A percentile compares a stretch with the other conserved stretches of the same genome.
These are phyloP conservation scores for Protomyces pachydermus DNA, from an alignment of 1,139 yeast species.

Conservation along the genomic window DNA sequence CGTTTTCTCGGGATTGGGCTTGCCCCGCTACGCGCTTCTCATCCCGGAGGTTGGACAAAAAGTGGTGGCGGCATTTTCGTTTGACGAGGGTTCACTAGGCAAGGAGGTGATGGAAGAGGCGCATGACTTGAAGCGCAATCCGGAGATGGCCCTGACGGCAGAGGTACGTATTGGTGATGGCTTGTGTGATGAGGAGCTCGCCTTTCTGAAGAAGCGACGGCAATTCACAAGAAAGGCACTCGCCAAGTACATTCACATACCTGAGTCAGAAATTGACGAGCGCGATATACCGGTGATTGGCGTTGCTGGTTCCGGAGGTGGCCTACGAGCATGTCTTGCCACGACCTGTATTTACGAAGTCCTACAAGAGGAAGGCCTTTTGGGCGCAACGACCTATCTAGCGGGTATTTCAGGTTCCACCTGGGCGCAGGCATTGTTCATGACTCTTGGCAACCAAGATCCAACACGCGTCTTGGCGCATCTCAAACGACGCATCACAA, in stretches of 20 bases:
- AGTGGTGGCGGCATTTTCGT: constrained; percentile 1
- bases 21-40: background rate
- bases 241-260: constrained; percentile 31
- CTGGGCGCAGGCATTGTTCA: constrained; percentile 34
- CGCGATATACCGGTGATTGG: constrained; percentile 34
- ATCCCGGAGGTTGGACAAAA: background rate
- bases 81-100: constrained; percentile 28
- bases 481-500: constrained; percentile 30
- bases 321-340: constrained; percentile 34
- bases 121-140: constrained; percentile 28
- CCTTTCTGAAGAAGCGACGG: constrained; percentile 29
- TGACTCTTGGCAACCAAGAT: constrained; percentile 29
- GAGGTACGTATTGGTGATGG: constrained; percentile 32
- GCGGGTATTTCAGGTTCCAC: constrained; percentile 35
- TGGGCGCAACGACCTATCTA: constrained; percentile 33
- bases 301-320: constrained; percentile 35
- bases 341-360: constrained; percentile 32
- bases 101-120: constrained; percentile 31
- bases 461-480: constrained; percentile 30
- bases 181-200: constrained; percentile 30
- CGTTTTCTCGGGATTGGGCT: background rate
- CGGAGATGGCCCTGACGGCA: constrained; percentile 32
- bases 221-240: constrained; percentile 29
- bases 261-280: constrained; percentile 30
- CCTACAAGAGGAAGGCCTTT: constrained; percentile 30